phyloP scores from a whole-genome alignment of 106 monocot genomes.

The Dendrobium huoshanense region DNA sequence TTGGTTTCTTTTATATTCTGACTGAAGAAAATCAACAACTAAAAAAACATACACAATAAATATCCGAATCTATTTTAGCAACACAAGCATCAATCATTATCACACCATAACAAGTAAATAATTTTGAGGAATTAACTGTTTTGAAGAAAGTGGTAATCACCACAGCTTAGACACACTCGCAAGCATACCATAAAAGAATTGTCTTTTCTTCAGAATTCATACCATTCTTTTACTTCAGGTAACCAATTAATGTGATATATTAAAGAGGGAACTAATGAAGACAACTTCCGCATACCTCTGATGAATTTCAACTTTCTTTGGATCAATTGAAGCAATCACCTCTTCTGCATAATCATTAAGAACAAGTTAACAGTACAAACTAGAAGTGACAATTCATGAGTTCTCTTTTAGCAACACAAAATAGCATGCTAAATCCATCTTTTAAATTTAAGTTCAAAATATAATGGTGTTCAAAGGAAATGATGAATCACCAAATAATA shows the following conservation, averaged over 20 bases:
- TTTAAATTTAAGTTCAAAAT: not conserved
- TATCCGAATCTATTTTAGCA: not conserved
- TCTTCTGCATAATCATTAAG: conserved; percentile 45
- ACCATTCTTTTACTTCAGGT: not conserved
- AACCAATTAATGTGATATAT: not conserved
- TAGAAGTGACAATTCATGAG: not conserved
- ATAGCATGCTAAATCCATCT: not conserved
- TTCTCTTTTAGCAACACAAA: not conserved
- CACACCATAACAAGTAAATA: not conserved
- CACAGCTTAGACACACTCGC: not conserved
- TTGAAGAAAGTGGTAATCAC: not conserved
- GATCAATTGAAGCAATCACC: conserved; percentile 75
- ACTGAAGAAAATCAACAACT: not conserved
- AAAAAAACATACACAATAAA: not conserved
- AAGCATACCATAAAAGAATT: not conserved
- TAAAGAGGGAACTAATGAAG: not conserved
- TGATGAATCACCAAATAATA: not conserved
- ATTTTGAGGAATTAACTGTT: not conserved
- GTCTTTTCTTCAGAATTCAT: not conserved
- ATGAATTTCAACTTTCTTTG: conserved; percentile 68
- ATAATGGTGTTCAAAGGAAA: not conserved
- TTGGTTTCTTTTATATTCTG: not conserved
- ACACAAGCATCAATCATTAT: not conserved
- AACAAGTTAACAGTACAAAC: not conserved
- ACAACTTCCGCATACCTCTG: conserved; percentile 59